phyloP scores from a whole-genome alignment of 2,329 filamentous ascomycete species.

The Xylaria sp. region DNA sequence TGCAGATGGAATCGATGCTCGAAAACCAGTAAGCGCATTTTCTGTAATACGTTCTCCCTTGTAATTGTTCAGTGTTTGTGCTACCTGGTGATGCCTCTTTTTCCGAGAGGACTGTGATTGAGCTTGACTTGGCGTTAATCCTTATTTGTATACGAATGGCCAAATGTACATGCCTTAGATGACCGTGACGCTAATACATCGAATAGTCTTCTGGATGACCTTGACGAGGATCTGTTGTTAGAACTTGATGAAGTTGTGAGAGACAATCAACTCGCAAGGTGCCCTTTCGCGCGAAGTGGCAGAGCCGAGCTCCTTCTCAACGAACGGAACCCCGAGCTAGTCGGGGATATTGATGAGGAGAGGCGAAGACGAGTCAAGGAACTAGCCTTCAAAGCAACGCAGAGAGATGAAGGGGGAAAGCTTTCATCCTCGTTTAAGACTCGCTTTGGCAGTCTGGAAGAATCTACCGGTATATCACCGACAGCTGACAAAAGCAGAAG shows the following conservation, averaged over 20 bases:
- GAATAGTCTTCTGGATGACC: conserved; percentile 68
- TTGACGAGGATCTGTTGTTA: conserved; percentile 79
- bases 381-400: conserved; percentile 68
- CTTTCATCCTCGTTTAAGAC: conserved; percentile 62
- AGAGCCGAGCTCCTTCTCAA: conserved; percentile 68
- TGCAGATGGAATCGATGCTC: conserved; percentile 89
- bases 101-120: background rate
- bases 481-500: conserved; percentile 49
- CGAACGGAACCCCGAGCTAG: conserved; percentile 65
- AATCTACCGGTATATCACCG: conserved; percentile 47
- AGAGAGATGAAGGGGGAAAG: conserved; percentile 67
- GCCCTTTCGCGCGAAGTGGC: conserved; percentile 77
- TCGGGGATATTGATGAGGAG: conserved; percentile 69
- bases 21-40: conserved; percentile 66
- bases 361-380: conserved; percentile 72
- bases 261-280: conserved; percentile 77
- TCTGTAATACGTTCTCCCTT: background rate
- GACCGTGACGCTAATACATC: conserved; percentile 38
- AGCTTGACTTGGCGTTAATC: background rate
- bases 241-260: conserved; percentile 82
- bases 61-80: background rate
- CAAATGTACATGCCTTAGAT: background rate
- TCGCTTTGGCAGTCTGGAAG: conserved; percentile 67
- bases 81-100: background rate
- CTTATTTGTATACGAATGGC: background rate